A percentile compares a stretch with the other conserved stretches of the same genome.
phyloP scores from a whole-genome alignment of 108 stramenopile species.

The Thalassiosira profunda region DNA sequence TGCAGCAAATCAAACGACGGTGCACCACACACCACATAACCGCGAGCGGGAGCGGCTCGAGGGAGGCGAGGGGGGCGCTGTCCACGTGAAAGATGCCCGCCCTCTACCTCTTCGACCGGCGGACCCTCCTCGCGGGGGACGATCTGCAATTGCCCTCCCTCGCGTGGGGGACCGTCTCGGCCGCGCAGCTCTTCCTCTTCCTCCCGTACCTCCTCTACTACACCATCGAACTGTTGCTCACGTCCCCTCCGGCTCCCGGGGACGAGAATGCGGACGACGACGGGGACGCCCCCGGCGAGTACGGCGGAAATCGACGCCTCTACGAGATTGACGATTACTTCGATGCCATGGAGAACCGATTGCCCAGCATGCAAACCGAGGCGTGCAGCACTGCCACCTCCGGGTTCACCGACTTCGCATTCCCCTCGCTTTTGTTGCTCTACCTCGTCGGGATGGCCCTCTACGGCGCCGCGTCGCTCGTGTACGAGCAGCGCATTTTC shows the following conservation, averaged over 20 bases:
- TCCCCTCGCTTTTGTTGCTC: slow-evolving; percentile 7
- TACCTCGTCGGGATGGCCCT: slow-evolving; percentile 28
- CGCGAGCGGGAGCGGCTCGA: too few species aligned
- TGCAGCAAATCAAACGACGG: too few species aligned
- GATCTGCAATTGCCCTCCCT: slow-evolving; percentile 78
- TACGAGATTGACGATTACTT: slow-evolving; percentile 12
- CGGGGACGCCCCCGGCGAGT: too few species aligned
- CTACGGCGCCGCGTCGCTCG: slow-evolving; percentile 16
- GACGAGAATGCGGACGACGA: background rate
- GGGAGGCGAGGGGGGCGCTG: too few species aligned
- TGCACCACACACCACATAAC: too few species aligned
- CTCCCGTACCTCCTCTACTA: slow-evolving; percentile 29
- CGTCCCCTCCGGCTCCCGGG: background rate
- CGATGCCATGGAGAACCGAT: background rate
- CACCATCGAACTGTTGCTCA: slow-evolving; percentile 32
- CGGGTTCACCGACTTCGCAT: slow-evolving; percentile 21
- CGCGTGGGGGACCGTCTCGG: slow-evolving; percentile 30
- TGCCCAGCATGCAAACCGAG: slow-evolving; percentile 17
- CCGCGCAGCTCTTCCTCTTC: slow-evolving; percentile 30
- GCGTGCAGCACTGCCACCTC: slow-evolving; percentile 31
- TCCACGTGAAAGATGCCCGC: slow-evolving; percentile 80
- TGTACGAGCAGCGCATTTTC: slow-evolving; percentile 35
- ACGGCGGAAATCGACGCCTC: background rate
- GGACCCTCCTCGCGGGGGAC: slow-evolving; percentile 82
- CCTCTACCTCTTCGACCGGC: slow-evolving; percentile 73